phyloP scores from a whole-genome alignment of 139 green algal genomes.

The Chlamydomonas sp. region DNA sequence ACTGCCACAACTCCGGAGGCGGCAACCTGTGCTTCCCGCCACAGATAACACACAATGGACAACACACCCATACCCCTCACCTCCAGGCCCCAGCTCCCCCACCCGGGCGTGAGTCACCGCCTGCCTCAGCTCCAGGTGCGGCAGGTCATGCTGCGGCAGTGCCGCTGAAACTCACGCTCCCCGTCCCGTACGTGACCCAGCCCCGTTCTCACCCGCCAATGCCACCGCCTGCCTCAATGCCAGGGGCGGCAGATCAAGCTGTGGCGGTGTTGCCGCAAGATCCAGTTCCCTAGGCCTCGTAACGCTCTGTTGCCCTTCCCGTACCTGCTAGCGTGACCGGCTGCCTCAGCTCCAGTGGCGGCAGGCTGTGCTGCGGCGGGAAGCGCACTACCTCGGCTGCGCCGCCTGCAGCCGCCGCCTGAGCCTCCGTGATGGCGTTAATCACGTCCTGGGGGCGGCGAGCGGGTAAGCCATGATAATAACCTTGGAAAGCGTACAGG shows the following conservation, averaged over 20 bases:
- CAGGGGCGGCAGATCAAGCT: no score
- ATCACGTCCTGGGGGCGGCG: constrained; percentile 59
- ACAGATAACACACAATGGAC: no score
- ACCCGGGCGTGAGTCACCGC: not conserved
- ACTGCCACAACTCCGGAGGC: no score
- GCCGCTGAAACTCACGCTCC: no score
- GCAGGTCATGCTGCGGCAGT: not conserved
- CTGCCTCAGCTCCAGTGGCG: constrained; percentile 50
- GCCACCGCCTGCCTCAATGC: no score
- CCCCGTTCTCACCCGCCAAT: no score
- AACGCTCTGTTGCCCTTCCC: not conserved
- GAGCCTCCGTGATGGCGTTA: constrained; percentile 69
- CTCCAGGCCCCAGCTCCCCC: no score
- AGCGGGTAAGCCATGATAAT: constrained; percentile 27
- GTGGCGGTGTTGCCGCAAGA: no score
- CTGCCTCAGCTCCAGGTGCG: constrained; percentile 14
- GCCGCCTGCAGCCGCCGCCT: constrained; percentile 55
- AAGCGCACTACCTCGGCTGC: constrained; percentile 61
- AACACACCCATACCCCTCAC: no score
- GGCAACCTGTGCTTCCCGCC: no score
- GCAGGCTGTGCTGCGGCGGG: not conserved
- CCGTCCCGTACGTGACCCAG: no score
- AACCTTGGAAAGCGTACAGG: not conserved
- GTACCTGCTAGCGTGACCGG: constrained; percentile 52
- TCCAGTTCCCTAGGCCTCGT: no score